phyloP scores from a whole-genome alignment of 1,284 basidiomycete species.

The Gymnopus androsaceus region DNA sequence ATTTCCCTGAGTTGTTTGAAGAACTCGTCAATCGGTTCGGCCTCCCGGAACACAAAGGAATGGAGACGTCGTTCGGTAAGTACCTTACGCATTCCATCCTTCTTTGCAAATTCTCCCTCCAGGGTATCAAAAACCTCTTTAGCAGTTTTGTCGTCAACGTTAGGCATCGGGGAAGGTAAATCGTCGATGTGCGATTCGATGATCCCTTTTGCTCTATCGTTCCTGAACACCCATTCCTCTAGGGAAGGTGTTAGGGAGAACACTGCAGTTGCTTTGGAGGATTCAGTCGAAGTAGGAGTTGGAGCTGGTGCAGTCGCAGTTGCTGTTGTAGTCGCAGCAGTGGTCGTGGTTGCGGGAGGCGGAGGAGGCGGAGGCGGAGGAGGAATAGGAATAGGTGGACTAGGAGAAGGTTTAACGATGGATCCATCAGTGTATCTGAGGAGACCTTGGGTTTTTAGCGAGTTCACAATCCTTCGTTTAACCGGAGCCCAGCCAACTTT shows the following conservation, averaged over 20 bases:
- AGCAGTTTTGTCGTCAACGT: conserved; percentile 4
- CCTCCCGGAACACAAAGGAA: neutral
- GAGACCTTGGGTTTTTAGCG: conserved; percentile 3
- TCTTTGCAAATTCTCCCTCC: neutral
- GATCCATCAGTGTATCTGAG: conserved; percentile 5
- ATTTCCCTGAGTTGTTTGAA: neutral
- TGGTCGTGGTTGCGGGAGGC: no score
- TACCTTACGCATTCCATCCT: neutral
- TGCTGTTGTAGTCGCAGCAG: no score
- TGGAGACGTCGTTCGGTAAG: neutral
- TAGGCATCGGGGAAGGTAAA: neutral
- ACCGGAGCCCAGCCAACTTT: no score
- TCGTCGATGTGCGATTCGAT: conserved; percentile 4
- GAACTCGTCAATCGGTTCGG: neutral
- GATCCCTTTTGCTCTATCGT: conserved; percentile 2
- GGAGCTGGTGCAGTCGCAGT: no score
- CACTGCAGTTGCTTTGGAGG: no score
- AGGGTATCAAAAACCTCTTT: neutral
- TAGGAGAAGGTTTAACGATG: no score
- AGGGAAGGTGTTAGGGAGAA: no score
- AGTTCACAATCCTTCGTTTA: no score
- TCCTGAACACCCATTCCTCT: conserved; percentile 6
- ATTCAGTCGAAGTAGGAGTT: no score
- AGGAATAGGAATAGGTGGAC: neutral
- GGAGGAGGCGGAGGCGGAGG: neutral